Conservation (phyloP, 768 basidiomycete species). For the Tulasnella sp. region DNA sequence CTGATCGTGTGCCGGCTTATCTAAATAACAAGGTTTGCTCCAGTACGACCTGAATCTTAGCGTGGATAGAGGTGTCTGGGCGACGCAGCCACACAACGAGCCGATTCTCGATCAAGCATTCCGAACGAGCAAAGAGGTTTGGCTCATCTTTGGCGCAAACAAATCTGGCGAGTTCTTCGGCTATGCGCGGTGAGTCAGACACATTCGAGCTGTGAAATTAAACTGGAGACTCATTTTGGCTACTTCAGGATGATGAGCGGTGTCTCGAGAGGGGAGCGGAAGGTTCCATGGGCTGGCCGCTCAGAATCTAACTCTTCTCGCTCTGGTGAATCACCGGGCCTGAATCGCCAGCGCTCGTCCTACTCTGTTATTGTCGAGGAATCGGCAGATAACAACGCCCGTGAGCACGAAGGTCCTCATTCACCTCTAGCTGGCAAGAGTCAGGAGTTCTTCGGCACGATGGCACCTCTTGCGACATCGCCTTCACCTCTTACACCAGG, state of each 20-base stretch:
- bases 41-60: conserved; percentile 73
- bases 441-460: conserved; percentile 1
- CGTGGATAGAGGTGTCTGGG: conserved; percentile 71
- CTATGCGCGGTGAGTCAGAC: conserved; percentile 56
- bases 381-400: not conserved
- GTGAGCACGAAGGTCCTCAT: not conserved
- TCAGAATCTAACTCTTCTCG: not conserved
- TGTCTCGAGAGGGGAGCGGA: conserved; percentile 27
- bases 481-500: not conserved
- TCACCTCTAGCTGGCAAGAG: not conserved
- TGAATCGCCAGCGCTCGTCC: not conserved
- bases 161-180: conserved; percentile 93
- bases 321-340: not conserved
- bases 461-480: not conserved
- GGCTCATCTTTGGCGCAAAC: conserved; percentile 85
- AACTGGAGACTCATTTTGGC: not conserved
- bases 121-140: conserved; percentile 82
- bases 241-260: conserved; percentile 55
- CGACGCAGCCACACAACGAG: conserved; percentile 89
- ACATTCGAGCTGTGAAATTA: conserved; percentile 5
- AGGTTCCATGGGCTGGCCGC: not conserved
- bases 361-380: conserved; percentile 9
- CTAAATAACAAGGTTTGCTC: not conserved
- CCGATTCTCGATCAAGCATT: conserved; percentile 83
- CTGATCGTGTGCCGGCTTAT: not conserved